Conservation (phyloP, 2,329 filamentous ascomycete species). For the Berkeleyomyces rouxiae region DNA sequence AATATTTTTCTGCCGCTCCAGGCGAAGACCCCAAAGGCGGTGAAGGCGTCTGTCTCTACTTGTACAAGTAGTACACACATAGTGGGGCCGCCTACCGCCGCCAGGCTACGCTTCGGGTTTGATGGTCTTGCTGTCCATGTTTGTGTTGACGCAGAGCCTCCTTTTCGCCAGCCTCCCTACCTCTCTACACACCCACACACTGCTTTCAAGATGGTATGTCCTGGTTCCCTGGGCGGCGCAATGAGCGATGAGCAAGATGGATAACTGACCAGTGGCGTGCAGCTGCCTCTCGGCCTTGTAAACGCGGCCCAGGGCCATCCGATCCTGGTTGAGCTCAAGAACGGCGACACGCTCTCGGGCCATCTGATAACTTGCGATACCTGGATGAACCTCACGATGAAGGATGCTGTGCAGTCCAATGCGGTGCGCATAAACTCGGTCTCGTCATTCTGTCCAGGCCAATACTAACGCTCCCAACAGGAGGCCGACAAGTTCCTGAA, state of each 20-base stretch:
- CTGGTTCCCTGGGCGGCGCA: not conserved
- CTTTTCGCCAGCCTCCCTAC: not conserved
- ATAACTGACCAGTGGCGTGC: slow-evolving; percentile 3
- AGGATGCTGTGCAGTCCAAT: slow-evolving; percentile 93
- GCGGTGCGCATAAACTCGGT: slow-evolving; percentile 33
- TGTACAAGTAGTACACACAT: not conserved
- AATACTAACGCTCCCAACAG: slow-evolving; percentile 24
- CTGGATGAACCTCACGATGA: slow-evolving; percentile 98
- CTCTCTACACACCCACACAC: not conserved
- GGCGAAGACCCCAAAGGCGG: slow-evolving; percentile 3
- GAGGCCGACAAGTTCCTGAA: slow-evolving; percentile 90
- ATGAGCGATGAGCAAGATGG: not conserved
- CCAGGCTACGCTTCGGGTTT: slow-evolving; percentile 7
- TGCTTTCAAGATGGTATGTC: not conserved
- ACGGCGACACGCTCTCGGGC: slow-evolving; percentile 91
- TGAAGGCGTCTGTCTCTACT: not conserved
- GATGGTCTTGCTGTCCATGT: not conserved
- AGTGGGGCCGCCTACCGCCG: slow-evolving; percentile 10
- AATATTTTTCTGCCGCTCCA: slow-evolving; percentile 13
- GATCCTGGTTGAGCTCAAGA: slow-evolving; percentile 95
- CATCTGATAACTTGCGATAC: slow-evolving; percentile 95
- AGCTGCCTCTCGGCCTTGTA: slow-evolving; percentile 66
- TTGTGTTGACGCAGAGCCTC: not conserved
- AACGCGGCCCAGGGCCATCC: slow-evolving; percentile 94
- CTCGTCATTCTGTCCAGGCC: not conserved